A percentile compares a stretch with the other conserved stretches of the same genome.
Conservation (phyloP, 23 red algal species). For the Gracilariopsis chorda region DNA sequence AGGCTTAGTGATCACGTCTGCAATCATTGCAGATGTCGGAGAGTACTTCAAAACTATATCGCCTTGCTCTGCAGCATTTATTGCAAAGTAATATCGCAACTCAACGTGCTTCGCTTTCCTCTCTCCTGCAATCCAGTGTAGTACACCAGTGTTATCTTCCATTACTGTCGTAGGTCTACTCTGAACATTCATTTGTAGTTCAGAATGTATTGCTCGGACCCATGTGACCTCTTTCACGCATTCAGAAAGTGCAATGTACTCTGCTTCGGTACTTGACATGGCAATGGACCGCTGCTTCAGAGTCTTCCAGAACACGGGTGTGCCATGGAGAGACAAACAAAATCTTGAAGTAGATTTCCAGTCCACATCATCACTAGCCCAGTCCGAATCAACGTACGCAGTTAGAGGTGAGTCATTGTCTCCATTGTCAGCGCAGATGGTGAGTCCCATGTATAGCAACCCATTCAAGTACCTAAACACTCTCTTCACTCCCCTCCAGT, state of each 20-base stretch:
- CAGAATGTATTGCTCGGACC: not conserved
- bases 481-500: slow-evolving; percentile 11
- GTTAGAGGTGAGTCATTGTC: not conserved
- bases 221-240: not conserved
- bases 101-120: no score
- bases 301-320: not conserved
- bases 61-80: no score
- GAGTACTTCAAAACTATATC: no score
- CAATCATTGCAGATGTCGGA: no score
- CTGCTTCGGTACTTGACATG: not conserved
- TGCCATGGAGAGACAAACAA: not conserved
- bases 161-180: no score
- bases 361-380: slow-evolving; percentile 4
- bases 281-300: not conserved
- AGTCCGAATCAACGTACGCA: slow-evolving; percentile 27
- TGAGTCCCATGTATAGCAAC: not conserved
- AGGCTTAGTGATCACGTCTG: no score
- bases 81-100: no score
- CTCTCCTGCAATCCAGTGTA: no score
- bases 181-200: no score
- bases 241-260: not conserved
- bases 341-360: slow-evolving; percentile 3
- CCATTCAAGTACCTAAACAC: slow-evolving; percentile 24
- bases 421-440: not conserved
- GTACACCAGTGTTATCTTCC: no score